Evolutionary conservation across 768 basidiomycete genomes (phyloP).

Genomic region (Boletus fagicola): DNA sequence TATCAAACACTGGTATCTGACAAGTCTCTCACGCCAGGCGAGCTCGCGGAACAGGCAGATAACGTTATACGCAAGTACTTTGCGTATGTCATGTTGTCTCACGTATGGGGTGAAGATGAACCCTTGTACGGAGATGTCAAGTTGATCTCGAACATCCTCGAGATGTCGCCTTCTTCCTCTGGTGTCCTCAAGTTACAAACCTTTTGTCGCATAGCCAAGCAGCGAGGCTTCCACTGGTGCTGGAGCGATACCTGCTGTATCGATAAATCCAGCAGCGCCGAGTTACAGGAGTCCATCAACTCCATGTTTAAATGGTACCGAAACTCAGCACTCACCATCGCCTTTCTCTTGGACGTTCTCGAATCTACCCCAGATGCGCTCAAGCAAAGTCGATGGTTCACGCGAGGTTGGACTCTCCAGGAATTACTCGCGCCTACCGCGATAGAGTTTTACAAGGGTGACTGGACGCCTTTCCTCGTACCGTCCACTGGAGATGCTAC

Average conservation of each 20-base stretch:
- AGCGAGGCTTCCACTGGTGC: conserved; percentile 21
- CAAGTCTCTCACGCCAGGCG: conserved; percentile 4
- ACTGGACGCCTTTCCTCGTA: conserved; percentile 24
- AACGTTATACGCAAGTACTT: conserved; percentile 21
- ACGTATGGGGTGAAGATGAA: conserved; percentile 30
- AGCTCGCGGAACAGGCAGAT: conserved; percentile 14
- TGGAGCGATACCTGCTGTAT: conserved; percentile 35
- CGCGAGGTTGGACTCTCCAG: conserved; percentile 30
- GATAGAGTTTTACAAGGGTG: conserved; percentile 26
- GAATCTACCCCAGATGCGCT: conserved; percentile 12
- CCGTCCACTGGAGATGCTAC: background rate
- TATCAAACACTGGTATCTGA: conserved; percentile 14
- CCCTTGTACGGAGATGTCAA: conserved; percentile 22
- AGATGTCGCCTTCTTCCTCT: conserved; percentile 16
- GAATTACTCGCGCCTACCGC: conserved; percentile 27
- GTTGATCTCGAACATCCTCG: conserved; percentile 13
- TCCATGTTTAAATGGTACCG: conserved; percentile 36
- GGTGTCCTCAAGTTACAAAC: conserved; percentile 23
- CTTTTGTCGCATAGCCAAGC: conserved; percentile 21
- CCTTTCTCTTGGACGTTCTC: conserved; percentile 27
- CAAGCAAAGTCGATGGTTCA: conserved; percentile 25
- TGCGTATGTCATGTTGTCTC: conserved; percentile 29
- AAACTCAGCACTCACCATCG: conserved; percentile 30
- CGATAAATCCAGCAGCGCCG: conserved; percentile 30
- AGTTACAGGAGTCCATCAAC: conserved; percentile 32